phyloP scores from a whole-genome alignment of 352 stramenopile genomes.

The Blastocystis hominis region DNA sequence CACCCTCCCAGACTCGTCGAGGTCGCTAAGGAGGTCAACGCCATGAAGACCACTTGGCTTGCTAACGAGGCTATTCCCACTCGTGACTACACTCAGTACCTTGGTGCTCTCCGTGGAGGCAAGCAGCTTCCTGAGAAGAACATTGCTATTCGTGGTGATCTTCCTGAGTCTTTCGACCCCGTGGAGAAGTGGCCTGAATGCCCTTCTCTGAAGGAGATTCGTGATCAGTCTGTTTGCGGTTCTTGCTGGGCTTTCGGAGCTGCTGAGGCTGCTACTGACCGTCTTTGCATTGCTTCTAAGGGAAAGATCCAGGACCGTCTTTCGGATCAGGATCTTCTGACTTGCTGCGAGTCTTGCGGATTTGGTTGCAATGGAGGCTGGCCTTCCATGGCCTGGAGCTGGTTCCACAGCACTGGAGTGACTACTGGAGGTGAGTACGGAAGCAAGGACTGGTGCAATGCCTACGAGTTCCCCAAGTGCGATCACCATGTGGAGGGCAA shows the following conservation, averaged over 20 bases:
- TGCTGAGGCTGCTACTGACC: constrained; percentile 59
- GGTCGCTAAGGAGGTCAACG: constrained; percentile 40
- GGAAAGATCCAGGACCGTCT: constrained; percentile 59
- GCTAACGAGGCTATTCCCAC: constrained; percentile 48
- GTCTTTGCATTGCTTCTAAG: constrained; percentile 61
- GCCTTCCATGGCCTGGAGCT: constrained; percentile 63
- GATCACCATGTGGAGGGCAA: constrained; percentile 63
- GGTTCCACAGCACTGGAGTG: constrained; percentile 63
- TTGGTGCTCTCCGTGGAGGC: constrained; percentile 45
- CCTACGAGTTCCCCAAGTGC: constrained; percentile 65
- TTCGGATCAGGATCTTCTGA: constrained; percentile 63
- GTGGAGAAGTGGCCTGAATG: constrained; percentile 49
- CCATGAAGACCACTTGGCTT: constrained; percentile 45
- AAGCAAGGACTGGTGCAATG: constrained; percentile 62
- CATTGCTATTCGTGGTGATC: background rate
- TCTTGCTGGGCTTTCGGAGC: constrained; percentile 67
- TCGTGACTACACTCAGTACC: constrained; percentile 46
- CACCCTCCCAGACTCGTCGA: constrained; percentile 45
- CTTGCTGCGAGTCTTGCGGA: constrained; percentile 64
- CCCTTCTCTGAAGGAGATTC: constrained; percentile 56
- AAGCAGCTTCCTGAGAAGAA: constrained; percentile 31
- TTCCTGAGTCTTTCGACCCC: constrained; percentile 44
- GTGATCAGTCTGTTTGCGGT: constrained; percentile 61
- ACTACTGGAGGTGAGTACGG: constrained; percentile 64
- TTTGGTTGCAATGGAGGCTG: constrained; percentile 66